Evolutionary conservation across 768 basidiomycete species (phyloP), one percentile per base, ranked within the genome.

Genomic region (Clitopilus hobsonii): DNA sequence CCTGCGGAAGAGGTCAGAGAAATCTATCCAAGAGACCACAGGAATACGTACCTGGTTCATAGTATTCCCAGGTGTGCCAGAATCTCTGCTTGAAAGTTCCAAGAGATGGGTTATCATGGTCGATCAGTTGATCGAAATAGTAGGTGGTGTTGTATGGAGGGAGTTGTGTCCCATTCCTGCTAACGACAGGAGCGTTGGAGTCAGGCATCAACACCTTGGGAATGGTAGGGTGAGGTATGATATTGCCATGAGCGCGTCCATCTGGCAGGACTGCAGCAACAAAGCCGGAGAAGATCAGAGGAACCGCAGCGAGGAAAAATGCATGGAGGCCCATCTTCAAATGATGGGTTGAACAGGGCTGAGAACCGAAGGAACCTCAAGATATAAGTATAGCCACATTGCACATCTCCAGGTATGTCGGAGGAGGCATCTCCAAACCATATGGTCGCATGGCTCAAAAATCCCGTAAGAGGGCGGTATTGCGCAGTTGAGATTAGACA

Each of bases 61-160:
- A 89, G 60, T 74, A 86, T 65, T 89, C 83, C 67, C 74, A 86
- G 26, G 82, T 82, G 56, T 81, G 74, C 86, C 86, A 89, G 67
- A 78, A 89, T 29, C 88, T 79, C 67, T 89, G 88, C 64, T 82
- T 74, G 69, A 91, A 91, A n/a, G 86, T 89, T 18, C 88, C 88
- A 18, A 81, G 69, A 24, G 74, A 70, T n/a, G 85, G 81, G 25
- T 74, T 72, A 57, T 70, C 74, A 62, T 81, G 79, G 66, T 81
- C 79, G 29, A 86, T 77, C 56, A 81, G 69, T 55, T 81, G 79
- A 60, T 86, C 78, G 62, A 88, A 88, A 55, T 64, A 67, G 65
- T 82, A 88, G 5, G 74, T 67, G 1, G 72, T 75, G 41, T 72
- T 70, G 56, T 75, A 75, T 1, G 77, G 72, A 18, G 79, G 78